phyloP scores from a whole-genome alignment of 257 asterid species.

The Leonotis leonurus region DNA sequence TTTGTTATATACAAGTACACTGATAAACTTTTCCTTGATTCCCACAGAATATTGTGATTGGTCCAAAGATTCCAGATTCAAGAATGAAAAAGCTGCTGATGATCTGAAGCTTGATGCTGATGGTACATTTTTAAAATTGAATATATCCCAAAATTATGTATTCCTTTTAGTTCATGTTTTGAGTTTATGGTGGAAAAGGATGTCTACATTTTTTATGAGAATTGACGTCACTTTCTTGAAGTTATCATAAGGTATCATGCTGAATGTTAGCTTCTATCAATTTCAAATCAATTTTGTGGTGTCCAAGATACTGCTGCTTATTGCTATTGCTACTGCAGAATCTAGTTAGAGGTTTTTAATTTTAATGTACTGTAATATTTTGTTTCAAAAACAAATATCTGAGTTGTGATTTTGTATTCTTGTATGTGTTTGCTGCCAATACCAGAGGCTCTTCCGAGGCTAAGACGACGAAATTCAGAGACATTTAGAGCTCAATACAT shows the following conservation, averaged over 20 bases:
- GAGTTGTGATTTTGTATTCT: background rate
- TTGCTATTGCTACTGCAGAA: too few species aligned
- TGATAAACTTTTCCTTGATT: background rate
- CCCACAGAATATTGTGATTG: conserved; percentile 33
- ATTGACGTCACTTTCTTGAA: background rate
- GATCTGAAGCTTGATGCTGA: conserved; percentile 20
- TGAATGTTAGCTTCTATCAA: background rate
- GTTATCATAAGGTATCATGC: too few species aligned
- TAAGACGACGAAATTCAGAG: conserved; percentile 82
- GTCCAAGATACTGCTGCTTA: background rate
- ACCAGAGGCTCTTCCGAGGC: conserved; percentile 56
- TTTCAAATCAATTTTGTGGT: background rate
- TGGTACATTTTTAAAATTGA: conserved; percentile 26
- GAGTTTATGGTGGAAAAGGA: background rate
- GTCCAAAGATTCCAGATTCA: conserved; percentile 46
- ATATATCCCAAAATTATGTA: background rate
- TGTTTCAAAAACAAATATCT: background rate
- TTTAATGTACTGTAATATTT: background rate
- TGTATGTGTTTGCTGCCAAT: background rate
- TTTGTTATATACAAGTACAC: background rate
- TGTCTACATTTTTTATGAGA: background rate
- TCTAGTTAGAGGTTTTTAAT: too few species aligned
- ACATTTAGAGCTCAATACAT: conserved; percentile 82
- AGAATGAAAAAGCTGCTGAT: conserved; percentile 29
- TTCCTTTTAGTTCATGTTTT: background rate